Evolutionary conservation across 2,329 filamentous ascomycete genomes (phyloP).

Genomic region (Dothistroma septosporum): DNA sequence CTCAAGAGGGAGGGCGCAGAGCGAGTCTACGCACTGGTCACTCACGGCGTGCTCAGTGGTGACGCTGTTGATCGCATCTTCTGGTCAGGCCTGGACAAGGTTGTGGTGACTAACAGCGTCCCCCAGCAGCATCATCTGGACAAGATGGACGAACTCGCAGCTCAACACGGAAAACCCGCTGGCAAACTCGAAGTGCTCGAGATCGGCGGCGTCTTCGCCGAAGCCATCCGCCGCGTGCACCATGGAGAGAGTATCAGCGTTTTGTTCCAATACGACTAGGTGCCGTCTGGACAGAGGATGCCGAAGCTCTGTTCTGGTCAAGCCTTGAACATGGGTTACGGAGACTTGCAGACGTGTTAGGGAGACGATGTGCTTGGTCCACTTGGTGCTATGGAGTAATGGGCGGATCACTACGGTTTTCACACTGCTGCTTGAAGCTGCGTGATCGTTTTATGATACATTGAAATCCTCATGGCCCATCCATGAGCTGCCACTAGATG

Average conservation of each 20-base stretch:
- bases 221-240: constrained; percentile 91
- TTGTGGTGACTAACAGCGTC: constrained; percentile 92
- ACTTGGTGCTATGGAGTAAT: not conserved
- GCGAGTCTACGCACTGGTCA: constrained; percentile 84
- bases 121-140: constrained; percentile 77
- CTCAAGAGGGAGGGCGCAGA: constrained; percentile 89
- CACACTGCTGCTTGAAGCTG: not conserved
- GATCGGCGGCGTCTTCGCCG: constrained; percentile 82
- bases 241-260: constrained; percentile 97
- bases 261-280: constrained; percentile 77
- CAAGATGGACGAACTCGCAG: constrained; percentile 21
- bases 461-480: not conserved
- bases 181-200: constrained; percentile 85
- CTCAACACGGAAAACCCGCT: constrained; percentile 54
- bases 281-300: constrained; percentile 8
- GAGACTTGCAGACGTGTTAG: not conserved
- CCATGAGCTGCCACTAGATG: not conserved
- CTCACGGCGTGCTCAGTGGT: constrained; percentile 90
- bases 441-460: not conserved
- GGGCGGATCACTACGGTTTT: not conserved
- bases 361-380: not conserved
- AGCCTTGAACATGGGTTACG: not conserved
- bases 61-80: constrained; percentile 94
- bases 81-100: constrained; percentile 83
- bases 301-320: not conserved